A percentile compares a stretch with the other conserved stretches of the same genome.
Evolutionary conservation across 1,284 basidiomycete species (phyloP).

Genomic region (Sporisorium iseilematis-ciliati): DNA sequence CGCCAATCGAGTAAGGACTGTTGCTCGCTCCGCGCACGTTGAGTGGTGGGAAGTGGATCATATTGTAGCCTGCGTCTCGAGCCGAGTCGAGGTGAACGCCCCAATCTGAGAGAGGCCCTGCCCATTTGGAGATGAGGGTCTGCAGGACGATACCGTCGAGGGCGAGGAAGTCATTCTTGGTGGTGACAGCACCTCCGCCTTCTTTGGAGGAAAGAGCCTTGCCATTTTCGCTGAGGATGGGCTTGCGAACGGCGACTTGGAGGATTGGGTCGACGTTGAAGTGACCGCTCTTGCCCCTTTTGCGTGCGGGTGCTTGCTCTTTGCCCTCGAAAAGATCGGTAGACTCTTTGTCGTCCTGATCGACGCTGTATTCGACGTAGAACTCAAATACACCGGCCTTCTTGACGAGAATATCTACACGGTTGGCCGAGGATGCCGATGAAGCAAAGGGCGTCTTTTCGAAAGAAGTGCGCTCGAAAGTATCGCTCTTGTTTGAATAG

Average conservation of each 20-base stretch:
- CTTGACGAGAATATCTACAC: conserved; percentile 54
- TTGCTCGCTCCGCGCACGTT: conserved; percentile 61
- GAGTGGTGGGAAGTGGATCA: conserved; percentile 64
- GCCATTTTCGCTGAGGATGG: conserved; percentile 46
- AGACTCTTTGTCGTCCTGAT: conserved; percentile 20
- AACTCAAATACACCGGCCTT: conserved; percentile 63
- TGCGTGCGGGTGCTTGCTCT: conserved; percentile 16
- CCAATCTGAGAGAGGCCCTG: conserved; percentile 61
- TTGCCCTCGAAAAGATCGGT: conserved; percentile 26
- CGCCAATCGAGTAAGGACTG: conserved; percentile 63
- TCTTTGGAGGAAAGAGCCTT: conserved; percentile 33
- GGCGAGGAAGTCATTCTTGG: conserved; percentile 32
- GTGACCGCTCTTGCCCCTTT: conserved; percentile 55
- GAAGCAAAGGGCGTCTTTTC: conserved; percentile 72
- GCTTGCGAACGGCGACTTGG: conserved; percentile 40
- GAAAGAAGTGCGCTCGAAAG: conserved; percentile 82
- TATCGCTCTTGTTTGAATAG: conserved; percentile 73
- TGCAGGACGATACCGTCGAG: conserved; percentile 63
- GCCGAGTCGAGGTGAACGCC: conserved; percentile 59
- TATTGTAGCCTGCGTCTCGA: conserved; percentile 63
- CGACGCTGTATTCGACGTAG: conserved; percentile 61
- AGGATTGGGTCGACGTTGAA: conserved; percentile 65
- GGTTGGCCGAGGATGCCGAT: conserved; percentile 28
- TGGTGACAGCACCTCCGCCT: conserved; percentile 48
- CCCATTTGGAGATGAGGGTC: conserved; percentile 66